Evolutionary conservation across 345 rosid species (phyloP).

Genomic region (Pseudoturritis turrita): DNA sequence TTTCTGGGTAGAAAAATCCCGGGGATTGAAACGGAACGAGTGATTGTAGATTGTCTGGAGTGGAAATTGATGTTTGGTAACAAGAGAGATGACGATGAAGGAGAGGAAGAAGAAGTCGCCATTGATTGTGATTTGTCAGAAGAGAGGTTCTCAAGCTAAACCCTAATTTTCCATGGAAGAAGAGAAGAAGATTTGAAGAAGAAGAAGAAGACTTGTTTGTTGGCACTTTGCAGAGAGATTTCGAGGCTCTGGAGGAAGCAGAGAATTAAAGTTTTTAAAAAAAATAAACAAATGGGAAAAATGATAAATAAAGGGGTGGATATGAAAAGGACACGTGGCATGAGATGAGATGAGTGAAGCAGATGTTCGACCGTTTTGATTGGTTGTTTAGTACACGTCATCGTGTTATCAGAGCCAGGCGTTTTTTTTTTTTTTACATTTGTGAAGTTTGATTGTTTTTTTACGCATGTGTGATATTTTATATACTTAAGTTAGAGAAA

Average conservation of each 20-base stretch:
- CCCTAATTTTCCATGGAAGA: background rate
- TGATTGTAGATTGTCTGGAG: constrained; percentile 29
- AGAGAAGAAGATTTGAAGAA: constrained; percentile 1
- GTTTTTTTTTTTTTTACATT: background rate
- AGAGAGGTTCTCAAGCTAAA: background rate
- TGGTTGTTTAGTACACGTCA: constrained; percentile 20
- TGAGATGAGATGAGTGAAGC: constrained; percentile 25
- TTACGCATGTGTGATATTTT: too few species aligned
- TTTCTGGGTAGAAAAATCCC: constrained; percentile 25
- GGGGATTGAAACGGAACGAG: constrained; percentile 24
- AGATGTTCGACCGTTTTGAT: constrained; percentile 26
- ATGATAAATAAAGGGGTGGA: constrained; percentile 51
- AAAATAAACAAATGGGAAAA: background rate
- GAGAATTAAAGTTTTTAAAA: background rate
- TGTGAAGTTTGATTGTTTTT: too few species aligned
- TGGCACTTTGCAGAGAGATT: constrained; percentile 18
- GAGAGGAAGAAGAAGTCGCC: constrained; percentile 38
- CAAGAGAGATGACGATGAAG: constrained; percentile 31
- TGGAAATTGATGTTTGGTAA: constrained; percentile 45
- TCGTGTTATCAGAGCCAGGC: constrained; percentile 23
- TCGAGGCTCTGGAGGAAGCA: constrained; percentile 3
- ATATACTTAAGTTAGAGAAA: too few species aligned
- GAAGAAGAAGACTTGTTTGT: background rate
- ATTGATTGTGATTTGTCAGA: constrained; percentile 14
- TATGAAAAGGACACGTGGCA: constrained; percentile 58